phyloP scores from a whole-genome alignment of 805 yeast genomes.

The Candida gorgasii region DNA sequence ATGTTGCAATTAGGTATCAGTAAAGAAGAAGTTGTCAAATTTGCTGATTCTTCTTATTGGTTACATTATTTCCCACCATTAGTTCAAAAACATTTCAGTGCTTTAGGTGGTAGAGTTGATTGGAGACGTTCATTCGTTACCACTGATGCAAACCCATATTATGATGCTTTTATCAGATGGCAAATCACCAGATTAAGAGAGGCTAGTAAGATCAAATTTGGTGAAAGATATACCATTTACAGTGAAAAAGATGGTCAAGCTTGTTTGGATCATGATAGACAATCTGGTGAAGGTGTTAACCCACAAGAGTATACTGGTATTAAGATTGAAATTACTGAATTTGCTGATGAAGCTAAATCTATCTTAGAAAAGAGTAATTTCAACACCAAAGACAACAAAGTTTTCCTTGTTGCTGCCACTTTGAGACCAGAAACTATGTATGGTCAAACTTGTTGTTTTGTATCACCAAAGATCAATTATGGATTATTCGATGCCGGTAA shows the following conservation, averaged over 20 bases:
- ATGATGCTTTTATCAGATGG: conserved; percentile 95
- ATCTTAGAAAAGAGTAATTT: conserved; percentile 49
- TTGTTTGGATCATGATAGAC: conserved; percentile 99
- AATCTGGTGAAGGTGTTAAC: conserved; percentile 92
- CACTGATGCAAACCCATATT: conserved; percentile 93
- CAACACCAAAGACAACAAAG: conserved; percentile 55
- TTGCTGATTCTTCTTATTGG: conserved; percentile 94
- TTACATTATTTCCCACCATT: conserved; percentile 87
- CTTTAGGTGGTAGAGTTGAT: conserved; percentile 91
- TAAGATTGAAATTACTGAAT: conserved; percentile 73
- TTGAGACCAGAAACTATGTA: conserved; percentile 99
- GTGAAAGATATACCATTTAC: conserved; percentile 96
- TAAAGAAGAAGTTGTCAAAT: conserved; percentile 77
- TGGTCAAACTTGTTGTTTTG: conserved; percentile 98
- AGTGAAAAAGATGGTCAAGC: conserved; percentile 99
- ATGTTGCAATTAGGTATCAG: conserved; percentile 93
- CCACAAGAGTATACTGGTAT: conserved; percentile 97
- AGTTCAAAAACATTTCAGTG: conserved; percentile 75
- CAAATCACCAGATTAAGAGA: conserved; percentile 87
- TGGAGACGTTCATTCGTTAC: conserved; percentile 98
- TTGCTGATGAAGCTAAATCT: conserved; percentile 57
- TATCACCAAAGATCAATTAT: conserved; percentile 89
- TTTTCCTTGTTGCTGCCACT: conserved; percentile 92
- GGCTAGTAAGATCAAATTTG: conserved; percentile 90
- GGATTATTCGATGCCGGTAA: conserved; percentile 88